Conservation (phyloP, 306 rosid genomes). For the Amphicarpaea edgeworthii region DNA sequence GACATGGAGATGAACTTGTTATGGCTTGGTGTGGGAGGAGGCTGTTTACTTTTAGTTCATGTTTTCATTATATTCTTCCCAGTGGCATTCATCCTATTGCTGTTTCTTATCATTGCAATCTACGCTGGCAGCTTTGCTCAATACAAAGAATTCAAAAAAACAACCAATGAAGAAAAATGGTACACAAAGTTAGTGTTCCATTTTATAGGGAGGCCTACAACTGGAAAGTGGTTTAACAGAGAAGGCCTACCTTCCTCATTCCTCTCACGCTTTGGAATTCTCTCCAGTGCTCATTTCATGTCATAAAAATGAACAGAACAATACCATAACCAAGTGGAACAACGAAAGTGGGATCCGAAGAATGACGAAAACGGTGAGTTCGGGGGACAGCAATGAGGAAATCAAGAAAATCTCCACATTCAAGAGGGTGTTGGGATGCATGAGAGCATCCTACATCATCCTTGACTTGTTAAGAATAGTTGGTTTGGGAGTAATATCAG, state of each 20-base stretch:
- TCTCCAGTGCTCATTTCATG: slow-evolving; percentile 51
- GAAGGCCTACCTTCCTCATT: slow-evolving; percentile 63
- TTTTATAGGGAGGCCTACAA: slow-evolving; percentile 53
- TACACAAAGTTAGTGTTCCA: slow-evolving; percentile 52
- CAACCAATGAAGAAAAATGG: slow-evolving; percentile 52
- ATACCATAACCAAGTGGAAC: slow-evolving; percentile 50
- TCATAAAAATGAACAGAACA: slow-evolving; percentile 58
- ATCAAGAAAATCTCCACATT: slow-evolving; percentile 38
- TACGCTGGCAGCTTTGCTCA: slow-evolving; percentile 55
- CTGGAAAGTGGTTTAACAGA: slow-evolving; percentile 67
- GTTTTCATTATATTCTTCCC: slow-evolving; percentile 53
- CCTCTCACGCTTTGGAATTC: slow-evolving; percentile 60
- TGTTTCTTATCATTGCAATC: slow-evolving; percentile 62
- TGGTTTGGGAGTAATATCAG: slow-evolving; percentile 64
- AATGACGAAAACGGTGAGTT: slow-evolving; percentile 46
- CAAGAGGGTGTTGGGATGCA: slow-evolving; percentile 57
- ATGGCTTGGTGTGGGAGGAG: slow-evolving; percentile 72
- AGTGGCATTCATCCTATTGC: slow-evolving; percentile 57
- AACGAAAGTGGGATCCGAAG: slow-evolving; percentile 54
- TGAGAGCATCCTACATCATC: slow-evolving; percentile 61
- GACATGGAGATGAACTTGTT: slow-evolving; percentile 74
- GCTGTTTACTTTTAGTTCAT: slow-evolving; percentile 57
- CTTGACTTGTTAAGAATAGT: slow-evolving; percentile 62
- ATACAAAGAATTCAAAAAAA: slow-evolving; percentile 59
- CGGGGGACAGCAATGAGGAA: slow-evolving; percentile 62